phyloP scores from a whole-genome alignment of 2,329 filamentous ascomycete species.

The Fusarium tjaetaba region DNA sequence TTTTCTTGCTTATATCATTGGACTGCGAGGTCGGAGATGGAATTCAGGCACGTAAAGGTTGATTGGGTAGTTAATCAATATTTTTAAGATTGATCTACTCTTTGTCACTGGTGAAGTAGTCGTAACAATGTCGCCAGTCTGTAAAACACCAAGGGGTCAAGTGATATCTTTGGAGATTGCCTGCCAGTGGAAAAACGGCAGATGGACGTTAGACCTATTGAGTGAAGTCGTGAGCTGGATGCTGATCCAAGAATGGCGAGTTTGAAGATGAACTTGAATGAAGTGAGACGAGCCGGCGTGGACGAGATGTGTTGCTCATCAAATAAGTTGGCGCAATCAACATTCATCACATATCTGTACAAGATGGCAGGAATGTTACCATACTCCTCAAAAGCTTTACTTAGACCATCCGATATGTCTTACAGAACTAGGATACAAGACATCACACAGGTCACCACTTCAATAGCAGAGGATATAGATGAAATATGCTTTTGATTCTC shows the following conservation, averaged over 20 bases:
- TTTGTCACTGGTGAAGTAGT: background rate
- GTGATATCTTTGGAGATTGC: no score
- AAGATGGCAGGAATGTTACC: background rate
- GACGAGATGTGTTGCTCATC: no score
- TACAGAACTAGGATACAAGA: background rate
- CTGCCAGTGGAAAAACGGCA: background rate
- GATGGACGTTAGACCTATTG: no score
- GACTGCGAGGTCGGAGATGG: constrained; percentile 25
- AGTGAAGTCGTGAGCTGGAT: background rate
- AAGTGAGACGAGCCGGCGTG: background rate
- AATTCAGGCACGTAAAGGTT: constrained; percentile 2
- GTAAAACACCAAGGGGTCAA: background rate
- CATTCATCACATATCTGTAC: background rate
- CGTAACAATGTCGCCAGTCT: no score
- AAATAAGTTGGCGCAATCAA: background rate
- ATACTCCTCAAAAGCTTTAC: background rate
- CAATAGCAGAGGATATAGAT: background rate
- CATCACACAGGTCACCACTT: background rate
- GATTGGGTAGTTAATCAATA: constrained; percentile 8
- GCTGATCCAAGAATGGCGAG: background rate
- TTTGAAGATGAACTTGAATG: background rate
- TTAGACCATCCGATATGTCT: background rate
- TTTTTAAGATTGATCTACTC: background rate
- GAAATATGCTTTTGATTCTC: constrained; percentile 25
- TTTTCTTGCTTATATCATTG: constrained; percentile 22